Conservation (phyloP, 2,329 filamentous ascomycete genomes). For the Ophiobolus disseminans region DNA sequence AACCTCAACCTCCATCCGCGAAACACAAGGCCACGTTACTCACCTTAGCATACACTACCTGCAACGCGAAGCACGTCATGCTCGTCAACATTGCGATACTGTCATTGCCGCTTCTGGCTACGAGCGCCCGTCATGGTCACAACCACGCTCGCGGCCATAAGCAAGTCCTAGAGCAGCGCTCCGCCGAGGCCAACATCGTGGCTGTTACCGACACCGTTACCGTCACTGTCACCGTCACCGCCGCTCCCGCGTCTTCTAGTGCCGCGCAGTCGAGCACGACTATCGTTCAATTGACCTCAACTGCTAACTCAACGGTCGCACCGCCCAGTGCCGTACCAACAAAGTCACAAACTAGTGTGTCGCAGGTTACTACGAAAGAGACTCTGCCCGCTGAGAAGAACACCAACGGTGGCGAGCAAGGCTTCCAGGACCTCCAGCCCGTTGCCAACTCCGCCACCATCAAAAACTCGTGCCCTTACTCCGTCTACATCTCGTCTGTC, state of each 20-base stretch:
- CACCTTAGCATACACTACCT: no score
- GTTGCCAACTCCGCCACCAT: conserved; percentile 15
- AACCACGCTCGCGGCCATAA: neutral
- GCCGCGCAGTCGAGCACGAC: neutral
- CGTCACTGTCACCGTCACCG: conserved; percentile 8
- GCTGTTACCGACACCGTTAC: conserved; percentile 20
- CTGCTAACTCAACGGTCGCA: neutral
- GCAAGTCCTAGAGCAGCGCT: conserved; percentile 3
- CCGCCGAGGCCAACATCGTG: conserved; percentile 1
- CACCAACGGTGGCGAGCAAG: neutral
- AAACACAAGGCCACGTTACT: no score
- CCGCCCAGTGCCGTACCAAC: neutral
- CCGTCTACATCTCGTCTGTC: conserved; percentile 22
- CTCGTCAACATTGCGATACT: neutral
- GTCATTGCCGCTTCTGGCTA: conserved; percentile 4
- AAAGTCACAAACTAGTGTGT: neutral
- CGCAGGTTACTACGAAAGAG: neutral
- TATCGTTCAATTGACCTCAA: neutral
- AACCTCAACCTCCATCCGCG: no score
- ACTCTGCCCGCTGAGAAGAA: neutral
- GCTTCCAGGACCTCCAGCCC: conserved; percentile 10
- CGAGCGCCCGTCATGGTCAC: conserved; percentile 3
- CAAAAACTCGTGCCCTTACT: conserved; percentile 26
- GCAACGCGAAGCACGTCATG: conserved; percentile 4
- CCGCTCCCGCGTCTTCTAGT: neutral